A percentile compares a stretch with the other conserved stretches of the same genome.
Conservation (phyloP, 805 yeast species). For the Wickerhamiella bombiphila region DNA sequence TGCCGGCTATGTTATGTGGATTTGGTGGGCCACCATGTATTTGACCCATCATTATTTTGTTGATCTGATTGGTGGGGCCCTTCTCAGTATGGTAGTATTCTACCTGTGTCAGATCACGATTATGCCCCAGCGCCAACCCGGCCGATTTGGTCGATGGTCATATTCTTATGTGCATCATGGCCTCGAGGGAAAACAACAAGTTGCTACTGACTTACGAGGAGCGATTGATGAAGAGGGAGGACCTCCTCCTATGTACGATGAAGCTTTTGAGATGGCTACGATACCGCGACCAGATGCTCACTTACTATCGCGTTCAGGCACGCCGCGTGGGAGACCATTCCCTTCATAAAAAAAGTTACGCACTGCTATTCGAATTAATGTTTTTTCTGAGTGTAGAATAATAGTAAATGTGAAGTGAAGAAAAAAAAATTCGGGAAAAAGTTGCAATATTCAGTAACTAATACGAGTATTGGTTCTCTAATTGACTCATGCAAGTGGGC, state of each 20-base stretch:
- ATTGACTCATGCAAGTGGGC: too few relatives aligned
- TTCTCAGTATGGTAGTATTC: conserved; percentile 59
- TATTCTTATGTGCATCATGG: conserved; percentile 27
- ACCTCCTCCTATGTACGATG: conserved; percentile 3
- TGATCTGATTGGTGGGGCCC: conserved; percentile 87
- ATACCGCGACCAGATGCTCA: not conserved
- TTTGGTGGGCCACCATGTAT: conserved; percentile 99
- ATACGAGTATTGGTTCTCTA: too few relatives aligned
- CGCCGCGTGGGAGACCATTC: too few relatives aligned
- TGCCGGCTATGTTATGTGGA: conserved; percentile 70
- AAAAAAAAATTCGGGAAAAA: too few relatives aligned
- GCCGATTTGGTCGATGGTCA: conserved; percentile 29
- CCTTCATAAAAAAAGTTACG: too few relatives aligned
- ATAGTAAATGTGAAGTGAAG: too few relatives aligned
- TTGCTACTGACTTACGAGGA: conserved; percentile 1
- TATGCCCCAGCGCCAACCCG: conserved; percentile 38
- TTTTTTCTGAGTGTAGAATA: too few relatives aligned
- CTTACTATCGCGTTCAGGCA: not conserved
- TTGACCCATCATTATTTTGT: conserved; percentile 92
- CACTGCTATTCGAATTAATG: too few relatives aligned
- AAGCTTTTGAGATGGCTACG: conserved; percentile 3
- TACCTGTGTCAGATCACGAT: conserved; percentile 46
- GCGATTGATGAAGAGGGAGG: conserved; percentile 6
- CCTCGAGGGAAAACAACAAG: not conserved
- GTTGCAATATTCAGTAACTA: too few relatives aligned